Conservation (phyloP, 371 early-diverging fungal species). For the Lichtheimia corymbifera region DNA sequence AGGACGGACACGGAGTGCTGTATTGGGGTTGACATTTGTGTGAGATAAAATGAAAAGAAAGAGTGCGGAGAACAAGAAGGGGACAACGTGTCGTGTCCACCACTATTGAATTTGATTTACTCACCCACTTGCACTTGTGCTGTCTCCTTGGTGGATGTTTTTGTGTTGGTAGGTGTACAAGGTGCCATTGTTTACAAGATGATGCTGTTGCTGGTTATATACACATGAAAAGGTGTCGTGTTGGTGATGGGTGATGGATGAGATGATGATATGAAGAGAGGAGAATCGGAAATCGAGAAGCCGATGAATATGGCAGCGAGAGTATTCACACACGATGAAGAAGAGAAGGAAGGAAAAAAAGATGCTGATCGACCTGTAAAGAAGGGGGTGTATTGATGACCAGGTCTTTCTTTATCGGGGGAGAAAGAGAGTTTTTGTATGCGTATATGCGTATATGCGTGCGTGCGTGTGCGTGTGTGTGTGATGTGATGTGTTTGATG, state of each 20-base stretch:
- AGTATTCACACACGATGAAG: no score
- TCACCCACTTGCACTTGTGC: slow-evolving; percentile 40
- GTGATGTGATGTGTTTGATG: background rate
- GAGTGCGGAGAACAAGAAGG: background rate
- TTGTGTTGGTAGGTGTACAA: slow-evolving; percentile 1
- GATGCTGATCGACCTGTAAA: no score
- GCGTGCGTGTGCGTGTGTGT: no score
- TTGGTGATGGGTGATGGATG: background rate
- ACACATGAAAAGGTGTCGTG: no score
- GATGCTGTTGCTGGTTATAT: no score
- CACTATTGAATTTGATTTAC: background rate
- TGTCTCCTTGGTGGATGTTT: slow-evolving; percentile 12
- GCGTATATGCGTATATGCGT: no score
- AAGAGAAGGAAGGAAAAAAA: no score
- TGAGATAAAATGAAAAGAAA: background rate
- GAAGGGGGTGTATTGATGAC: no score
- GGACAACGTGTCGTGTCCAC: background rate
- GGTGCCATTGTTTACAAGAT: background rate
- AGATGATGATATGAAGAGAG: background rate
- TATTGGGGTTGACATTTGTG: background rate
- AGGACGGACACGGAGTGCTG: slow-evolving; percentile 63
- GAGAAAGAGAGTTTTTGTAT: no score
- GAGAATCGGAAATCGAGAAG: background rate
- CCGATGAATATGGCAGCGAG: background rate
- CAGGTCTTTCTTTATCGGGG: no score